phyloP scores from a whole-genome alignment of 805 yeast genomes.

The Vanderwaltozyma tropicalis region DNA sequence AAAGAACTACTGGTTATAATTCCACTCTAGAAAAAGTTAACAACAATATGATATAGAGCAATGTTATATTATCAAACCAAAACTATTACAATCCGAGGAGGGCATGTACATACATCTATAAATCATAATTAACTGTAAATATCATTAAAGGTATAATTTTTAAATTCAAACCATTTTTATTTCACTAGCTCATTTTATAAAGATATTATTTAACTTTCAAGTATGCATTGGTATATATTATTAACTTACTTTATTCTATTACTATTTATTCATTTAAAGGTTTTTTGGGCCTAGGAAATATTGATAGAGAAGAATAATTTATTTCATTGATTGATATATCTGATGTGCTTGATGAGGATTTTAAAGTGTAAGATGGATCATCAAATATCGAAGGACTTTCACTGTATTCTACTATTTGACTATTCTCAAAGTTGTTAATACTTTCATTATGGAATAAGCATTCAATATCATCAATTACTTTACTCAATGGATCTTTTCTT shows the following conservation, averaged over 20 bases:
- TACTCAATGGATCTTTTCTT: constrained; percentile 29
- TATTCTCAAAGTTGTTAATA: constrained; percentile 20
- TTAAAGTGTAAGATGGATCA: constrained; percentile 23
- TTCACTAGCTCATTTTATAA: too few relatives aligned
- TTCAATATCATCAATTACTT: constrained; percentile 23
- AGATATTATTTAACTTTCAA: too few relatives aligned
- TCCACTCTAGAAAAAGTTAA: constrained; percentile 15
- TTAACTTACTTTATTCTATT: too few relatives aligned
- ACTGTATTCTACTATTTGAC: constrained; percentile 14
- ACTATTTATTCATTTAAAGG: too few relatives aligned
- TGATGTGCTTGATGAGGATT: constrained; percentile 29
- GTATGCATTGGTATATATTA: too few relatives aligned
- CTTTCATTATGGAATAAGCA: constrained; percentile 18
- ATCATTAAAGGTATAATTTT: too few relatives aligned
- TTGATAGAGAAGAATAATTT: constrained; percentile 3
- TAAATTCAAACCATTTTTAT: too few relatives aligned
- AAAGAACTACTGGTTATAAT: constrained; percentile 30
- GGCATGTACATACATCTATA: too few relatives aligned
- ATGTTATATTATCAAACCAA: too few relatives aligned
- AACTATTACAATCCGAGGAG: too few relatives aligned
- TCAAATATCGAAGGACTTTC: constrained; percentile 27
- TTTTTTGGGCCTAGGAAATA: constrained; percentile 12
- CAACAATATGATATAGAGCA: constrained; percentile 2
- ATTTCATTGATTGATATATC: constrained; percentile 24
- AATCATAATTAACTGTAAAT: too few relatives aligned